phyloP scores from a whole-genome alignment of 73 alveolate genomes.

The Tetrahymena borealis region DNA sequence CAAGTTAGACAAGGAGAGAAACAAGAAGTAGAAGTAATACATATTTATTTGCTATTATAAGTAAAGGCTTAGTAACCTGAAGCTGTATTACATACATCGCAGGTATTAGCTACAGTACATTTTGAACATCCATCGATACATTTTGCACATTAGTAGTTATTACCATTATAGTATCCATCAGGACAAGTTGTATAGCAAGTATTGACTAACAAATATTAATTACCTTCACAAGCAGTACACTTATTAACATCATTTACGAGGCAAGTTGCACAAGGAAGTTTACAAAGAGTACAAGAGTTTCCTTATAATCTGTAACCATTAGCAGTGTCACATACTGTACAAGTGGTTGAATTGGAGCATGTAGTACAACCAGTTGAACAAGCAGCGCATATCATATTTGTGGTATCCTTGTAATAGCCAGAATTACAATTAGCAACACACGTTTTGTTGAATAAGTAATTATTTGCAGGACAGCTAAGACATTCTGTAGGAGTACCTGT shows the following conservation, averaged over 20 bases:
- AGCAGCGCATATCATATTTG: not conserved
- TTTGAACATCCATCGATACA: not conserved
- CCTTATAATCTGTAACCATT: not conserved
- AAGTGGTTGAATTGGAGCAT: not conserved
- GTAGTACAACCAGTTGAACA: not conserved
- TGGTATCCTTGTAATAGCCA: not conserved
- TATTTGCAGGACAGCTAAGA: not conserved
- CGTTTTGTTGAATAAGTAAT: not conserved
- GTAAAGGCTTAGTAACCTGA: not conserved
- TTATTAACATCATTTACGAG: not conserved
- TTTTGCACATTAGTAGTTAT: not conserved
- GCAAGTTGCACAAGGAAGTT: not conserved
- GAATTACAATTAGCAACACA: not conserved
- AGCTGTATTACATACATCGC: not conserved
- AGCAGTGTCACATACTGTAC: not conserved
- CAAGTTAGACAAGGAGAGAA: not conserved
- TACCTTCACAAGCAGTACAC: not conserved
- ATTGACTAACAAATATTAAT: not conserved
- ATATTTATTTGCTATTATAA: not conserved
- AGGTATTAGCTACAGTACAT: not conserved
- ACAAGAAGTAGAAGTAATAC: not conserved
- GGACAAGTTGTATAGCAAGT: not conserved
- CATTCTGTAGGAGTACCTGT: not conserved
- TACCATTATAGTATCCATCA: not conserved
- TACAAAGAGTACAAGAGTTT: not conserved